Base-by-base conservation (phyloP, 2,329 filamentous ascomycete species). In the Incumbomyces delicatus region DNA sequence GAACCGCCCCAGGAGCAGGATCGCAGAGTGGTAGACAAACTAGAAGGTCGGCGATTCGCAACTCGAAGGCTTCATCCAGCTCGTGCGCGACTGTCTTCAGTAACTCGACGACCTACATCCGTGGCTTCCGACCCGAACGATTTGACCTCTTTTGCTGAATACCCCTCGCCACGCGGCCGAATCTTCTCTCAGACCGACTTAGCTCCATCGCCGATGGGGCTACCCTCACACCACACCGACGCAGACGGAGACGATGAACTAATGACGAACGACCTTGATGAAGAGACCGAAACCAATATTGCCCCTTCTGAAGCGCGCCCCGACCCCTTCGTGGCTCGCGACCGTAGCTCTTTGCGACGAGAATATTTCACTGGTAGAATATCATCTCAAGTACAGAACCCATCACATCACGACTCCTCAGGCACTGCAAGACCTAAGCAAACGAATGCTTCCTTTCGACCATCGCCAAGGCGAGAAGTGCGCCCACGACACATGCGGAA, bases 221-320 rank as follows among this genome's bases (percentile, higher is more conserved):
- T 49, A 17, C 50, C 51, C n/a, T 38, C 73, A 36, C 74, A 68
- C 58, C 80, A 88, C 48, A 88, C 85, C 0, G 87, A 92, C 58
- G 86, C 82, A 6, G 87, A 94, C 60, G 87, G 87, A 1, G 89
- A 95, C 58, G 89, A 95, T 57, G 89, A 95, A 63, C 70, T 89
- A n/a, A 76, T 85, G 11, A 89, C 85, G 2, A 85, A 88, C 47
- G 85, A 87, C 47, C 84, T 89, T 47, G 79, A 81, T 29, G 70
- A 74, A 27, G 69, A 74, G n/a, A 66, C 62, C 22, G 63, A 56
- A 3, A 54, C 52, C 30, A 53, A 55, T 33, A 34, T 38, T 14
- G 33, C 33, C 13, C 44, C 36, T n/a, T 34, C 44, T 13, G 37
- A 41, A 8, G 27, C 33, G 44, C 30, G 45, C 36, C 29, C 6